Evolutionary conservation across 2,329 filamentous ascomycete species (phyloP), one percentile per base, ranked within the genome.

Genomic region (Trichoderma breve): DNA sequence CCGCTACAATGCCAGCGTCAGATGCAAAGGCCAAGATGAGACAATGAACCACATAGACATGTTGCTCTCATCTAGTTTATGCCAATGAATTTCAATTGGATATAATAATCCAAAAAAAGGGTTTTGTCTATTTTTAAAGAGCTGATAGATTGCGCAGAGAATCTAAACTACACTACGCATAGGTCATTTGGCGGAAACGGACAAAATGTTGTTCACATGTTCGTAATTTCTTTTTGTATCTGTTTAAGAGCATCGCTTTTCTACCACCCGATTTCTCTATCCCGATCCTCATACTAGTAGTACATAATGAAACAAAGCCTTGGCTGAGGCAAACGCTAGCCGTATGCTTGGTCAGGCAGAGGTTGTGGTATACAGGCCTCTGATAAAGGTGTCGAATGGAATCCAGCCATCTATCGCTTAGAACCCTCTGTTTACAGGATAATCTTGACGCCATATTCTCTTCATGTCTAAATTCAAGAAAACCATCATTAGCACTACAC

Each of bases 361-460:
- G 75, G 76, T 74, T 70, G 71, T 74, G 75, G 74, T 79, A 77
- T 78, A 81, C 76, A 79, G 76, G 70, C 76, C 74, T 76, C 76
- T 78, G 72, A 74, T 77, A 76, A 78, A 78, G 65, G 68, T 64
- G 75, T 65, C 24, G 71, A 26, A 57, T 61, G 64, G 73, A 64
- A 53, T 74, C 69, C 67, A 62, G 70, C 72, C 64, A 55, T 68
- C 72, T 53, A 34, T 32, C n/a, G 24, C 71, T 76, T 76, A 80
- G 66, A 81, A 76, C 12, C 80, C 75, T 72, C 78, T 82, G 64
- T 81, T 79, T 30, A 75, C 76, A 9, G 80, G 78, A 73, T 81
- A 81, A 24, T 83, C 82, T 43, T 83, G 76, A 34, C 79, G 79
- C 82, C 83, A 84, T 76, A 86, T 81, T 30, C 79, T 80, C 74